Conservation (phyloP, 208 protist genomes). For the Leishmania gerbilli region DNA sequence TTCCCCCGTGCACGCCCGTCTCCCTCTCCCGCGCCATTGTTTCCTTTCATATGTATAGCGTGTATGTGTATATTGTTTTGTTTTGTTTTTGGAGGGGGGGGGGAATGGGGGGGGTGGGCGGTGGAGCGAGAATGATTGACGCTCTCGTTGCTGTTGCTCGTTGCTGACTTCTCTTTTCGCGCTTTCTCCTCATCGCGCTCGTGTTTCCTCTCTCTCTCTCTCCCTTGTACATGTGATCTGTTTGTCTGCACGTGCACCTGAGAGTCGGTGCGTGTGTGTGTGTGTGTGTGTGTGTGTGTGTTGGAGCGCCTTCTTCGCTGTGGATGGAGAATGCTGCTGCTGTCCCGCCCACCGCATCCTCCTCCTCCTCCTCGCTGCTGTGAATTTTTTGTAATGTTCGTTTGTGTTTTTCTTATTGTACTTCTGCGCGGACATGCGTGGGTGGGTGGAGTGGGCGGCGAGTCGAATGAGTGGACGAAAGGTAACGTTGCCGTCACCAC, state of each 20-base stretch:
- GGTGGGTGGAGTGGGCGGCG: too few relatives aligned
- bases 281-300: background rate
- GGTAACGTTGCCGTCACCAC: background rate
- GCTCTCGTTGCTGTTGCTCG: background rate
- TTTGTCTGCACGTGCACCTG: background rate
- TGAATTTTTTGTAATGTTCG: too few relatives aligned
- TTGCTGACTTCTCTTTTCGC: background rate
- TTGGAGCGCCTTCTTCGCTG: background rate
- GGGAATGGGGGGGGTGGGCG: background rate
- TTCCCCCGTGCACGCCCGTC: constrained; percentile 6
- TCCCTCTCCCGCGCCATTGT: constrained; percentile 8
- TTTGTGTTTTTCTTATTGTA: too few relatives aligned
- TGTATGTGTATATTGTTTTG: background rate
- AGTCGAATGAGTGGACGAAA: too few relatives aligned
- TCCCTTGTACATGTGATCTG: background rate
- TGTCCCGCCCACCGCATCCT: background rate
- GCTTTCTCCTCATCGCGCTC: background rate
- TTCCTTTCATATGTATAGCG: background rate
- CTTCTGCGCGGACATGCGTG: too few relatives aligned
- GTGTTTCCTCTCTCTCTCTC: background rate
- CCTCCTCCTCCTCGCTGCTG: too few relatives aligned
- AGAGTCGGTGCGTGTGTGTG: background rate
- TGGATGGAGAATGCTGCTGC: background rate
- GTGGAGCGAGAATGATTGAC: too few relatives aligned
- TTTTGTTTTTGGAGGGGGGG: too few relatives aligned